A percentile compares a stretch with the other conserved stretches of the same genome.
These are phyloP conservation scores for Ehretia macrophylla DNA, from an alignment of 257 asterid species.

Conservation along the genomic window DNA sequence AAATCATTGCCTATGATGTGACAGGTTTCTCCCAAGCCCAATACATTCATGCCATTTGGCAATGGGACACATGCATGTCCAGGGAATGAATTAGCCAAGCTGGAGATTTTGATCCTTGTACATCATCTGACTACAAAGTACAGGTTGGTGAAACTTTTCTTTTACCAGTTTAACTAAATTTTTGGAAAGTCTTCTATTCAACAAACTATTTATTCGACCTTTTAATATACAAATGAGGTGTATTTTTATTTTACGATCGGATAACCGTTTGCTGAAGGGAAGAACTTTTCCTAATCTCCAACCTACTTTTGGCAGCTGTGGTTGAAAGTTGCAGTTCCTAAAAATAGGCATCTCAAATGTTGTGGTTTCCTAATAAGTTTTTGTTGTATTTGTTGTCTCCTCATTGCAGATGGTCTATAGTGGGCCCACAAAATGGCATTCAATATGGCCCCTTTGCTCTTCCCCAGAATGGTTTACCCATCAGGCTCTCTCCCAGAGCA, in stretches of 20 bases:
- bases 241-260: too few relatives aligned
- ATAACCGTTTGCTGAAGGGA: too few relatives aligned
- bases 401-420: constrained; percentile 73
- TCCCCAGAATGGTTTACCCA: constrained; percentile 96
- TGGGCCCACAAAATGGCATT: constrained; percentile 87
- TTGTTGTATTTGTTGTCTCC: constrained; percentile 13
- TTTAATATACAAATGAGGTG: too few relatives aligned
- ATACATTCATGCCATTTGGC: constrained; percentile 72
- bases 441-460: constrained; percentile 97
- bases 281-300: too few relatives aligned
- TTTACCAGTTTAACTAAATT: too few relatives aligned
- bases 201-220: too few relatives aligned
- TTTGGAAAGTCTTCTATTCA: too few relatives aligned
- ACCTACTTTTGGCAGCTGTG: neutral
- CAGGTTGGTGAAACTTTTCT: constrained; percentile 30
- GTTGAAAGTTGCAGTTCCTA: constrained; percentile 7
- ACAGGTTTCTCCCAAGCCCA: constrained; percentile 59
- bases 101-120: constrained; percentile 53
- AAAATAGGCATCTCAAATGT: constrained; percentile 27
- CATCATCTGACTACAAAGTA: constrained; percentile 71
- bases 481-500: constrained; percentile 48
- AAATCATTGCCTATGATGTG: constrained; percentile 8
- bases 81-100: constrained; percentile 64
- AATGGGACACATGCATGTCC: constrained; percentile 63
- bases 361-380: neutral